phyloP scores from a whole-genome alignment of 2,329 filamentous ascomycete genomes.

The Xylaria sp. region DNA sequence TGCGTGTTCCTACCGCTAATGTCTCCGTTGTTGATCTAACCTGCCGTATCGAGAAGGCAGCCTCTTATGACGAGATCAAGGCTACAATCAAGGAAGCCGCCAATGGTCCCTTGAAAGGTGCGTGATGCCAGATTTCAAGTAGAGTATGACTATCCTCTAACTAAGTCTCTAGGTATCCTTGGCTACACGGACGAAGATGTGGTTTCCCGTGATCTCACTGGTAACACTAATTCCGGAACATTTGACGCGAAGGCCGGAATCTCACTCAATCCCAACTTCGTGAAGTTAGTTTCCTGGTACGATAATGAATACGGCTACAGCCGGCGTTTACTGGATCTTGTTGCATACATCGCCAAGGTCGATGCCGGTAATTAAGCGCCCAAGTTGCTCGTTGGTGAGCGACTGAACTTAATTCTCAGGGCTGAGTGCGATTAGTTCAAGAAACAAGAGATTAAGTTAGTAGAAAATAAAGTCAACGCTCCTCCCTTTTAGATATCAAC shows the following conservation, averaged over 20 bases:
- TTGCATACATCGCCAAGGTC: conserved; percentile 81
- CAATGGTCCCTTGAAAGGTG: conserved; percentile 86
- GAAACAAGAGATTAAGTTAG: neutral
- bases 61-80: conserved; percentile 93
- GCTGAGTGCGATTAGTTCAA: neutral
- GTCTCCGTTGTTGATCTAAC: conserved; percentile 99
- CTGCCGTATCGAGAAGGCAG: conserved; percentile 89
- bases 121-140: neutral
- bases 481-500: neutral
- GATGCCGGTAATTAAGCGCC: conserved; percentile 57
- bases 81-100: conserved; percentile 86
- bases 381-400: too few relatives aligned
- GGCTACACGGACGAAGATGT: conserved; percentile 97
- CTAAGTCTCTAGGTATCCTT: conserved; percentile 74
- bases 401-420: neutral
- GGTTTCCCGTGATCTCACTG: conserved; percentile 93
- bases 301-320: conserved; percentile 99
- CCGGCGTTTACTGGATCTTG: conserved; percentile 88
- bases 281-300: conserved; percentile 98
- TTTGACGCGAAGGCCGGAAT: conserved; percentile 99
- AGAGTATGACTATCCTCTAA: neutral
- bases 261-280: conserved; percentile 96
- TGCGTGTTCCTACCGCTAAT: conserved; percentile 98
- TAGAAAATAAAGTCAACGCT: neutral
- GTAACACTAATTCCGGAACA: conserved; percentile 93